These are phyloP conservation scores for Parastagonospora avenae DNA, from an alignment of 2,329 filamentous ascomycete species.

Conservation along the genomic window DNA sequence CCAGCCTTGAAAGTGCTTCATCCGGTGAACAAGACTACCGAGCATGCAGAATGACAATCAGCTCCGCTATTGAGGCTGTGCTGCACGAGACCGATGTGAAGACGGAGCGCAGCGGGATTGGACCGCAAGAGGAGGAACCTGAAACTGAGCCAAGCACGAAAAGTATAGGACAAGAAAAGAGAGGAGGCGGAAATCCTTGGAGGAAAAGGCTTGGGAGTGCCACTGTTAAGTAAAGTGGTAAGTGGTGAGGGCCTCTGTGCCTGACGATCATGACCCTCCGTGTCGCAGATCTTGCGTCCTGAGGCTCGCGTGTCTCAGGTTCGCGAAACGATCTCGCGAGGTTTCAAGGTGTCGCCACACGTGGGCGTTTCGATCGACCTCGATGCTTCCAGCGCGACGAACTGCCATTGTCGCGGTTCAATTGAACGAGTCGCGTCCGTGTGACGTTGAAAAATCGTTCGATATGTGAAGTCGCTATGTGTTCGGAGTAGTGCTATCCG, in stretches of 20 bases:
- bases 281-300: slow-evolving; percentile 10
- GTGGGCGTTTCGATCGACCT: slow-evolving; percentile 3
- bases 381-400: neutral
- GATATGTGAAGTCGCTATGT: neutral
- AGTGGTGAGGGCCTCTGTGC: slow-evolving; percentile 4
- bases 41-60: slow-evolving; percentile 1
- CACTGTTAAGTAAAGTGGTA: slow-evolving; percentile 6
- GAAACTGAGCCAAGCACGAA: slow-evolving; percentile 16
- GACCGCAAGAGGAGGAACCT: slow-evolving; percentile 2
- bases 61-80: slow-evolving; percentile 23
- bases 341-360: slow-evolving; percentile 2
- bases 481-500: no score
- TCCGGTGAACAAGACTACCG: neutral
- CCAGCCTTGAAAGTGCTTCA: neutral
- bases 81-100: slow-evolving; percentile 17
- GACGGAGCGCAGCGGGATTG: slow-evolving; percentile 10
- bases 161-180: slow-evolving; percentile 1
- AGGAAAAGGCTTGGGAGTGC: slow-evolving; percentile 14
- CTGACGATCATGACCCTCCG: slow-evolving; percentile 11
- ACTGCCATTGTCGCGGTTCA: neutral
- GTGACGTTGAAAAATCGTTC: neutral
- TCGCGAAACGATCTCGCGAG: neutral
- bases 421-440: neutral
- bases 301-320: slow-evolving; percentile 8
- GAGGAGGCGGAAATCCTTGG: slow-evolving; percentile 16